phyloP scores from a whole-genome alignment of 192 early-diverging fungal species.

The Podochytrium sp. region DNA sequence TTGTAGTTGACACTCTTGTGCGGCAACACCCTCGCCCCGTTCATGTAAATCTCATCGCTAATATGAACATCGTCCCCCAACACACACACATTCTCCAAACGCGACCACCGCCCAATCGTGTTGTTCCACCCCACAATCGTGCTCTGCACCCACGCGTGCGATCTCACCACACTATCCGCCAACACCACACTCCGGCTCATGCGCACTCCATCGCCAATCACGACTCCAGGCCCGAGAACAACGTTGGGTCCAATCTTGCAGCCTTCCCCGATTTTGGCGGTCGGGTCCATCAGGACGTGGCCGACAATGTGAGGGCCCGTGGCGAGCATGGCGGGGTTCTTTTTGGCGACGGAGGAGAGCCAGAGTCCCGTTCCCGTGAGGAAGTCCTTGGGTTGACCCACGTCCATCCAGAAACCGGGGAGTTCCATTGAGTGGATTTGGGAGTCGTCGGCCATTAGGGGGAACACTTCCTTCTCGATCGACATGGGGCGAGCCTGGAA shows the following conservation, averaged over 20 bases:
- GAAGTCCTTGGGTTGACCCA: slow-evolving; percentile 98
- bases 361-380: slow-evolving; percentile 94
- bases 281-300: slow-evolving; percentile 89
- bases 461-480: slow-evolving; percentile 98
- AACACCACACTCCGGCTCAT: slow-evolving; percentile 86
- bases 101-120: slow-evolving; percentile 91
- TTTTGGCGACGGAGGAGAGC: slow-evolving; percentile 81
- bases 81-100: slow-evolving; percentile 91
- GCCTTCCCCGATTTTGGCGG: slow-evolving; percentile 91
- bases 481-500: slow-evolving; percentile 83
- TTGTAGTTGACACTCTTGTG: slow-evolving; percentile 52
- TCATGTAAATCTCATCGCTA: slow-evolving; percentile 73
- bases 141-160: slow-evolving; percentile 85
- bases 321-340: slow-evolving; percentile 69
- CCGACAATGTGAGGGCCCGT: slow-evolving; percentile 72
- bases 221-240: slow-evolving; percentile 87
- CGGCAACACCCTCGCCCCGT: slow-evolving; percentile 56
- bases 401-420: slow-evolving; percentile 98
- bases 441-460: slow-evolving; percentile 80
- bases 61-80: slow-evolving; percentile 97
- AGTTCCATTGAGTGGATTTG: slow-evolving; percentile 93
- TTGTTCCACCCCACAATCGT: slow-evolving; percentile 97
- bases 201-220: slow-evolving; percentile 93
- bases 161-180: slow-evolving; percentile 80
- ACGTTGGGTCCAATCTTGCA: slow-evolving; percentile 98